phyloP scores from a whole-genome alignment of 140 eudicot genomes.

The Oenanthe javanica region DNA sequence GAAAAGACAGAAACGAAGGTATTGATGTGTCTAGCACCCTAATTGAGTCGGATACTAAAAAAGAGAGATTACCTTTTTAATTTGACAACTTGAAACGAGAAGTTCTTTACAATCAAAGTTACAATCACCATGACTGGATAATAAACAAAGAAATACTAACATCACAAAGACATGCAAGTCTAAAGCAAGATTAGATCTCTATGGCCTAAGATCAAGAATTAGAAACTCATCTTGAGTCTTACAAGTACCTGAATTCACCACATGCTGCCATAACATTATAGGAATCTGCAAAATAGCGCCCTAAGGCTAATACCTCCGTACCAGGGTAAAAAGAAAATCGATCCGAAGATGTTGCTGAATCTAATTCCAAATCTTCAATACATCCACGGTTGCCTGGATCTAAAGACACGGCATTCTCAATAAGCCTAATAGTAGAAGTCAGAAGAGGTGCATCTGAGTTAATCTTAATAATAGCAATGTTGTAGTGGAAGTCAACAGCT shows the following conservation, averaged over 20 bases:
- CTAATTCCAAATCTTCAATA: not conserved
- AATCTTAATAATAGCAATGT: slow-evolving; percentile 9
- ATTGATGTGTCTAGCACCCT: not conserved
- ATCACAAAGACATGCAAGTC: not conserved
- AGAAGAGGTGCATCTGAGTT: slow-evolving; percentile 12
- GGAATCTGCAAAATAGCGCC: slow-evolving; percentile 9
- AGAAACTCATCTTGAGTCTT: not conserved
- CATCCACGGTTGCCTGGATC: slow-evolving; percentile 6
- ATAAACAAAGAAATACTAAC: not conserved
- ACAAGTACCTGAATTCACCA: slow-evolving; percentile 15
- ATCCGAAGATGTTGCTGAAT: not conserved
- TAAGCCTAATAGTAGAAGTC: not conserved
- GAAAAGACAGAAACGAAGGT: not conserved
- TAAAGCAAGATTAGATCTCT: not conserved
- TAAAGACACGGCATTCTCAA: not conserved
- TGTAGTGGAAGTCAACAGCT: slow-evolving; percentile 13
- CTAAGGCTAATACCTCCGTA: slow-evolving; percentile 13
- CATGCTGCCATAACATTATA: slow-evolving; percentile 10
- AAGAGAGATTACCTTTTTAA: slow-evolving; percentile 7
- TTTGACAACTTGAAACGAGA: slow-evolving; percentile 4
- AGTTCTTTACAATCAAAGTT: slow-evolving; percentile 15
- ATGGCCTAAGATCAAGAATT: not conserved
- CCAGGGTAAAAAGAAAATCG: slow-evolving; percentile 18
- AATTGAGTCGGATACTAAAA: not conserved
- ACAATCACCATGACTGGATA: slow-evolving; percentile 1